A percentile compares a stretch with the other conserved stretches of the same genome.
Evolutionary conservation across 129 eudicot species (phyloP).

Genomic region (Apium graveolens): DNA sequence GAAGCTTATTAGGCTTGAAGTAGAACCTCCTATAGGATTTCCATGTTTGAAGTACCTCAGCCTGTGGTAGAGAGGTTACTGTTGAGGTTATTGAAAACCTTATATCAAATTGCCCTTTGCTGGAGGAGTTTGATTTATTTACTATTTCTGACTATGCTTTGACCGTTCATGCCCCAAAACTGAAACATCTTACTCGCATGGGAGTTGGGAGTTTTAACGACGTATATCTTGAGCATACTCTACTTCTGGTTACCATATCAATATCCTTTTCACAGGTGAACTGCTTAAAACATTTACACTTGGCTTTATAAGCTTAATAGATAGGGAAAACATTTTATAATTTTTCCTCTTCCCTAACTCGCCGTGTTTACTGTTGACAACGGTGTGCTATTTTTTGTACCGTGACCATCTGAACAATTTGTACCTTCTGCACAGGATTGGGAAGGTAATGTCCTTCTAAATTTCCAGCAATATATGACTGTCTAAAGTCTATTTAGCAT

Average conservation of each 20-base stretch:
- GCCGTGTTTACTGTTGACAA: not conserved
- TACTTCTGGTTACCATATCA: not conserved
- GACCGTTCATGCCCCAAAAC: not conserved
- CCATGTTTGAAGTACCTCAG: not conserved
- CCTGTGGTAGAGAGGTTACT: not conserved
- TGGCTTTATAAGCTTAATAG: not conserved
- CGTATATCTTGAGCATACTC: not conserved
- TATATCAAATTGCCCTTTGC: not conserved
- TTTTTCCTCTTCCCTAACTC: not conserved
- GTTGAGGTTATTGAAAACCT: not conserved
- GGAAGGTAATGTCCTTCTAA: not conserved
- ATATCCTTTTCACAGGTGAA: not conserved
- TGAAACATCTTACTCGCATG: not conserved
- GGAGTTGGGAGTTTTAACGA: not conserved
- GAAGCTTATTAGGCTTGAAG: not conserved
- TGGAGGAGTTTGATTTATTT: not conserved
- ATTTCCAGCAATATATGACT: not conserved
- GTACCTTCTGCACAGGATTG: not conserved
- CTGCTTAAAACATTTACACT: not conserved
- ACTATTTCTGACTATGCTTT: not conserved
- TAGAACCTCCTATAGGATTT: not conserved
- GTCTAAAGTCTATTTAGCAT: not conserved
- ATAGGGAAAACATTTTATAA: not conserved
- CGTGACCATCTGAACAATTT: not conserved
- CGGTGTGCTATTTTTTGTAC: not conserved